phyloP scores from a whole-genome alignment of 495 filamentous ascomycete genomes.

The Halenospora varia region DNA sequence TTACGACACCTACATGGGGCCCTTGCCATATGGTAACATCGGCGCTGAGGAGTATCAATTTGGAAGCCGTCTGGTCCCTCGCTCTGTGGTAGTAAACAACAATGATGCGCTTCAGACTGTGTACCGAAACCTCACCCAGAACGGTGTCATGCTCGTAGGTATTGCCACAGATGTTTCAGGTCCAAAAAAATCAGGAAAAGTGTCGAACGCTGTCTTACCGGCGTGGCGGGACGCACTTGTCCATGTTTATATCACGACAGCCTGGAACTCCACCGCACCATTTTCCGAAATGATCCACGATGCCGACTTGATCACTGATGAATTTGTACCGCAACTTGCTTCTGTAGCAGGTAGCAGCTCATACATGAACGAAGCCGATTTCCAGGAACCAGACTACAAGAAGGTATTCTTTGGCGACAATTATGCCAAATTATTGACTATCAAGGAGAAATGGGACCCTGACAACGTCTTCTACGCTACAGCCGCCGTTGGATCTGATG shows the following conservation, averaged over 20 bases:
- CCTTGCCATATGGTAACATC: constrained; percentile 41
- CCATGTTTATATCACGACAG: constrained; percentile 22
- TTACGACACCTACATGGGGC: constrained; percentile 41
- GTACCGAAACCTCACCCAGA: constrained; percentile 42
- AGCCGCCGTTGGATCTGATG: constrained; percentile 57
- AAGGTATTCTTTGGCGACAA: constrained; percentile 45
- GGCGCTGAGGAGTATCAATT: constrained; percentile 46
- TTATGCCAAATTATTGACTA: constrained; percentile 37
- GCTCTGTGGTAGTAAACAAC: constrained; percentile 42
- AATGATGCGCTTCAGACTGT: constrained; percentile 33
- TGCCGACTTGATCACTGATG: constrained; percentile 33
- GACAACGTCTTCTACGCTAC: constrained; percentile 51
- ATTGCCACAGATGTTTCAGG: constrained; percentile 30
- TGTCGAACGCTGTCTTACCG: constrained; percentile 51
- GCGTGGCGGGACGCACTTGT: constrained; percentile 53
- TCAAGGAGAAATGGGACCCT: constrained; percentile 55
- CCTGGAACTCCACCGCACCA: constrained; percentile 37
- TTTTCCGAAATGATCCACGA: constrained; percentile 25
- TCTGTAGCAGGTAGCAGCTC: constrained; percentile 34
- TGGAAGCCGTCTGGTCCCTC: constrained; percentile 57
- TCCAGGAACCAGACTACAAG: constrained; percentile 45
- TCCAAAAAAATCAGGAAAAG: constrained; percentile 19
- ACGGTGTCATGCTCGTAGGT: constrained; percentile 39
- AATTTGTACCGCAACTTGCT: constrained; percentile 31
- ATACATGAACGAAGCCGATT: constrained; percentile 40